These are phyloP conservation scores for Centaurea solstitialis DNA, from an alignment of 129 eudicot species.

Conservation along the genomic window DNA sequence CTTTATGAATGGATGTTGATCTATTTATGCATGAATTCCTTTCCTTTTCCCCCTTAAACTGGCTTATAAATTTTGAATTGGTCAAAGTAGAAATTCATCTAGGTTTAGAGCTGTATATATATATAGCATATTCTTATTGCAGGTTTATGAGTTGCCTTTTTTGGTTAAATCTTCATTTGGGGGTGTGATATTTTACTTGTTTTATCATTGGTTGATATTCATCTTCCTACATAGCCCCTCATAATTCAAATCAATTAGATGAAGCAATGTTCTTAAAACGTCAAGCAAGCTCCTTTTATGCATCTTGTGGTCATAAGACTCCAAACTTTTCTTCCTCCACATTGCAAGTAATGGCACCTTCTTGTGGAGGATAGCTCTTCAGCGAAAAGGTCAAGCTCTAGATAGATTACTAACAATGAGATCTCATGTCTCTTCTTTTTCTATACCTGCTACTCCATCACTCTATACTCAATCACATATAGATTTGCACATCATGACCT, in stretches of 20 bases:
- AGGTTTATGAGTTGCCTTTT: conserved; percentile 15
- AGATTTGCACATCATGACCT: not conserved
- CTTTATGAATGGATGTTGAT: conserved; percentile 16
- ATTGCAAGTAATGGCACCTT: no score
- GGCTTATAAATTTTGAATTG: conserved; percentile 5
- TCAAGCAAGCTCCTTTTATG: no score
- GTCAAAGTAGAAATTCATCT: conserved; percentile 7
- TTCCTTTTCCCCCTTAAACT: not conserved
- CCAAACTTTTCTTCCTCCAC: no score
- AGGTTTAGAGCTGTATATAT: conserved; percentile 23
- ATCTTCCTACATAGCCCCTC: no score
- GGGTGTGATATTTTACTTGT: conserved; percentile 8
- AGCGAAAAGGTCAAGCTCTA: no score
- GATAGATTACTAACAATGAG: not conserved
- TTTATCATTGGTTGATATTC: no score
- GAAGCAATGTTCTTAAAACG: no score
- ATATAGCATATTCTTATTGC: not conserved
- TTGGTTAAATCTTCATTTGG: conserved; percentile 17
- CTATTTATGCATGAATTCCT: conserved; percentile 1
- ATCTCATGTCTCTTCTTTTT: not conserved
- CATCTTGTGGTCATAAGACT: no score
- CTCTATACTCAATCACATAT: not conserved
- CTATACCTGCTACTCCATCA: not conserved
- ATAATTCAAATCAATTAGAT: no score
- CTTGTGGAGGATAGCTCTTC: no score